These are phyloP conservation scores for Liriodendron chinense DNA, from an alignment of 164 flowering plant genomes.

Conservation along the genomic window DNA sequence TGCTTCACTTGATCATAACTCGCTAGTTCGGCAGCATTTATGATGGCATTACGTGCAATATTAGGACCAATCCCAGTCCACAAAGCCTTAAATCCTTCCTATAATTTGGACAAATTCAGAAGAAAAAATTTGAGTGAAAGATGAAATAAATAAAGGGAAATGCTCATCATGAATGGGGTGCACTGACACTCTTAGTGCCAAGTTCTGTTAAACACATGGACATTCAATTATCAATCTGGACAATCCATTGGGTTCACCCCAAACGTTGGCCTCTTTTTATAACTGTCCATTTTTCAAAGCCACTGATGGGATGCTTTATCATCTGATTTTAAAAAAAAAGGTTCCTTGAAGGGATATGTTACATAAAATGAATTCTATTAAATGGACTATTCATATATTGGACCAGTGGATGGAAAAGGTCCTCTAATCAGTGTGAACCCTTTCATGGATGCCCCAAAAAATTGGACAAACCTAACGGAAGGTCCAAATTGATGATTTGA, in stretches of 20 bases:
- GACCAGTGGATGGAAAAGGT: no score
- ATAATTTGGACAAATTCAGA: conserved; percentile 13
- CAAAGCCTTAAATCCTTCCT: conserved; percentile 89
- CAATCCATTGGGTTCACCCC: no score
- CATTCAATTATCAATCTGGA: no score
- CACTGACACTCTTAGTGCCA: neutral
- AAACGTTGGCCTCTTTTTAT: no score
- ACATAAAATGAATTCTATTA: no score
- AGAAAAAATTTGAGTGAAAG: neutral
- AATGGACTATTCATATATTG: no score
- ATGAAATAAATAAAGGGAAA: neutral
- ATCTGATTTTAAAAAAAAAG: no score
- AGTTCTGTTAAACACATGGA: neutral
- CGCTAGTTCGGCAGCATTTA: conserved; percentile 97
- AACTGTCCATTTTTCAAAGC: no score
- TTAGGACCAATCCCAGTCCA: conserved; percentile 99
- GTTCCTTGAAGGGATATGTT: no score
- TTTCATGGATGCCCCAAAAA: no score
- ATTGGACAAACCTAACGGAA: neutral
- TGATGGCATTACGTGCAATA: conserved; percentile 82
- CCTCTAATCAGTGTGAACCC: no score
- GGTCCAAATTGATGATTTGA: neutral
- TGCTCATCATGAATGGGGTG: neutral
- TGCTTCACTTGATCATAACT: conserved; percentile 96
- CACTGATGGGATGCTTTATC: no score